These are phyloP conservation scores for Yarrowia sp. DNA, from an alignment of 805 yeast species.

Conservation along the genomic window DNA sequence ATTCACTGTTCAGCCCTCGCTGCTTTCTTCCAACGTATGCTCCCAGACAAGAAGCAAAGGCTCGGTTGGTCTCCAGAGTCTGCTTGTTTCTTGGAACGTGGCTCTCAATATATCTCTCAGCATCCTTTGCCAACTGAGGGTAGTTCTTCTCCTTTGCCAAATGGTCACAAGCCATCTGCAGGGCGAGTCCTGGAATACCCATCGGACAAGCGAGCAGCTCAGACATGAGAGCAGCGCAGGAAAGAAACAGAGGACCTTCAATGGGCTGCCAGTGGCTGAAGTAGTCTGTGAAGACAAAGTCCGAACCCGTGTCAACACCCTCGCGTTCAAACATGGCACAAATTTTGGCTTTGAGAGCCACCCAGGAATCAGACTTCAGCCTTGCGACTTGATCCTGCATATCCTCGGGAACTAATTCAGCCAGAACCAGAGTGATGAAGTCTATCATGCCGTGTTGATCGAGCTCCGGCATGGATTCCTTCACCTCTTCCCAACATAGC, in stretches of 20 bases:
- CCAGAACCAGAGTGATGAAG: neutral
- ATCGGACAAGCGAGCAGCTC: neutral
- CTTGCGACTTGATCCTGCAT: neutral
- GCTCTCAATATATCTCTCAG: neutral
- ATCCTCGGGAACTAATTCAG: neutral
- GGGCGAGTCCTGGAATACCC: conserved; percentile 10
- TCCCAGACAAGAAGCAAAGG: neutral
- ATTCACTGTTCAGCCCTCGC: neutral
- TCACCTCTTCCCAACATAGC: neutral
- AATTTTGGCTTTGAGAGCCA: conserved; percentile 5
- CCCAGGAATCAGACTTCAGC: neutral
- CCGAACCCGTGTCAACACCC: conserved; percentile 1
- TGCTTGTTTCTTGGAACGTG: conserved; percentile 6
- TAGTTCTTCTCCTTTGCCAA: neutral
- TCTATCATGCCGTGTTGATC: neutral
- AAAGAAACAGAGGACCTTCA: neutral
- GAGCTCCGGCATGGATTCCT: neutral
- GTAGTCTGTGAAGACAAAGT: neutral
- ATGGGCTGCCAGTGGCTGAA: neutral
- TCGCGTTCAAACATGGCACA: neutral
- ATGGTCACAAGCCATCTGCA: neutral
- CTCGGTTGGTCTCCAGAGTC: neutral
- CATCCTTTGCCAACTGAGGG: neutral
- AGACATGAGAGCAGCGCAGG: conserved; percentile 5
- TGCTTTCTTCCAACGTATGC: neutral